These are phyloP conservation scores for Xylariaceae sp. DNA, from an alignment of 2,329 filamentous ascomycete genomes.

Conservation along the genomic window DNA sequence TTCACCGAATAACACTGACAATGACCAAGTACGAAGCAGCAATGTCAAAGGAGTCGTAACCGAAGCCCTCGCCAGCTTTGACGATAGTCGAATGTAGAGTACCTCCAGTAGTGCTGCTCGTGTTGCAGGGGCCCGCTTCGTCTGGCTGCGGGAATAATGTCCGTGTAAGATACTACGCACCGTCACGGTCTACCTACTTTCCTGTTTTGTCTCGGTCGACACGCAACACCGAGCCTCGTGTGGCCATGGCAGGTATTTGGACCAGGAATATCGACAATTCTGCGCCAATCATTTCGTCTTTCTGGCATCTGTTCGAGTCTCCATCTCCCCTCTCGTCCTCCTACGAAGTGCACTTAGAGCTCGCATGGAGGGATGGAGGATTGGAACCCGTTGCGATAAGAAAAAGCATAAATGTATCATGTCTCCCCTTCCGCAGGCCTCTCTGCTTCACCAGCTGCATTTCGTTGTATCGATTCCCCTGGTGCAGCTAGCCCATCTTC, in stretches of 20 bases:
- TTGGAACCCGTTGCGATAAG: slow-evolving; percentile 6
- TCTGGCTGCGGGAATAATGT: slow-evolving; percentile 4
- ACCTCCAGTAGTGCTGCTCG: neutral
- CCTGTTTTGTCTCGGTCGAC: slow-evolving; percentile 18
- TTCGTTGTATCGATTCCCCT: slow-evolving; percentile 3
- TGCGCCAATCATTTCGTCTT: slow-evolving; percentile 18
- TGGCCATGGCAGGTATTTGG: slow-evolving; percentile 8
- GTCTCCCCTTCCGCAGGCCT: neutral
- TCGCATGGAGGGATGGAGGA: slow-evolving; percentile 12
- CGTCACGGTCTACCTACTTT: slow-evolving; percentile 3
- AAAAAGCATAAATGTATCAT: slow-evolving; percentile 5
- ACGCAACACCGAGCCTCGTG: slow-evolving; percentile 17
- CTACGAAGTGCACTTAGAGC: slow-evolving; percentile 7
- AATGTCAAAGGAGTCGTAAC: neutral
- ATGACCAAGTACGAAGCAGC: neutral
- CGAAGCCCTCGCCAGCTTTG: neutral
- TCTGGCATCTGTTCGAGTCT: slow-evolving; percentile 6
- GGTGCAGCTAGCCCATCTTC: neutral
- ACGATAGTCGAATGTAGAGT: neutral
- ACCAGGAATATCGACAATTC: slow-evolving; percentile 13
- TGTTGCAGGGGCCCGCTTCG: neutral
- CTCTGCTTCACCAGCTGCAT: slow-evolving; percentile 7
- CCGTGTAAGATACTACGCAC: neutral
- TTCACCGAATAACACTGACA: neutral
- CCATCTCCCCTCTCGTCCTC: slow-evolving; percentile 17